Evolutionary conservation across 2,329 filamentous ascomycete genomes (phyloP).

Genomic region (Colletotrichum gigasporum): DNA sequence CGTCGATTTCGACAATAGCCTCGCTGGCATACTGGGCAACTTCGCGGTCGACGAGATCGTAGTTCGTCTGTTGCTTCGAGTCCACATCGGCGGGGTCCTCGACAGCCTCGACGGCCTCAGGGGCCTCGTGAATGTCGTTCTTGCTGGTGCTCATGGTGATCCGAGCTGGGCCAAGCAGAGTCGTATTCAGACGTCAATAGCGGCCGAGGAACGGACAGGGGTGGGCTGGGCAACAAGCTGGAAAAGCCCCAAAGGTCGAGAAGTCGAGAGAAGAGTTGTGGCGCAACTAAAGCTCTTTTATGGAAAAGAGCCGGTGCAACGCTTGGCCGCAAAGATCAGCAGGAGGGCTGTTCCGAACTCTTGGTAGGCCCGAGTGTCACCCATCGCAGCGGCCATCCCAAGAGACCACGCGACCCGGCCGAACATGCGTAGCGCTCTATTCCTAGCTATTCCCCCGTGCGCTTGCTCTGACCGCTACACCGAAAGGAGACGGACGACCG

Average conservation of each 20-base stretch:
- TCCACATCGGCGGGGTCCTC: constrained; percentile 6
- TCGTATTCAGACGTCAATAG: background rate
- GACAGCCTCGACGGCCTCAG: background rate
- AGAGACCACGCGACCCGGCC: background rate
- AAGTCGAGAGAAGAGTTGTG: background rate
- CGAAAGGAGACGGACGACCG: background rate
- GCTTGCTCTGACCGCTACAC: background rate
- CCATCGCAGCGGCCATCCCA: background rate
- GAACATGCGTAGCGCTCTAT: background rate
- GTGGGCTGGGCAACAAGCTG: background rate
- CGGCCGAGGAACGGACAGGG: background rate
- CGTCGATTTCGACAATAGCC: constrained; percentile 52
- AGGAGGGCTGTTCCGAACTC: background rate
- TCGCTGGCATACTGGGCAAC: constrained; percentile 23
- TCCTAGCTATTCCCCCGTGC: background rate
- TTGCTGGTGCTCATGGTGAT: constrained; percentile 1
- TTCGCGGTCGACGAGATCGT: constrained; percentile 19
- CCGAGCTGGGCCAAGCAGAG: background rate
- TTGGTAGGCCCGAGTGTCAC: background rate
- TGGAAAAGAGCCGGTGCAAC: background rate
- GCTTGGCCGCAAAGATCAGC: background rate
- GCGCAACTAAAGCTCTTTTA: background rate
- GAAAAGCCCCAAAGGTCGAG: too few species aligned
- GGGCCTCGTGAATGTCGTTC: background rate
- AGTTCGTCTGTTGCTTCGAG: constrained; percentile 17